phyloP scores from a whole-genome alignment of 345 rosid species.

The Acer campestre region DNA sequence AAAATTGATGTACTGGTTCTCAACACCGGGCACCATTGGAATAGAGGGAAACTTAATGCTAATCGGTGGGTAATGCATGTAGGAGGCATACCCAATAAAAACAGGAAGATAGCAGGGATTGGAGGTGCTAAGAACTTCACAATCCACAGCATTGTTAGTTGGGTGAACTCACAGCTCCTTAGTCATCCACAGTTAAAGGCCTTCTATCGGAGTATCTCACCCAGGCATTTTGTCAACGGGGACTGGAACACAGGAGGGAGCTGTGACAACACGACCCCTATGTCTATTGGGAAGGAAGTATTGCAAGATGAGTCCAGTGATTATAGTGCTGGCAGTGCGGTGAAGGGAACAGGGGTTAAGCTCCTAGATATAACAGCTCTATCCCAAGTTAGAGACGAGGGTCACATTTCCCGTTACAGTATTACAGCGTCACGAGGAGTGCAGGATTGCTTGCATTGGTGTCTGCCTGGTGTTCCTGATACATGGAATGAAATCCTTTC shows the following conservation, averaged over 20 bases:
- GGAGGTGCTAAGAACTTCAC: constrained; percentile 74
- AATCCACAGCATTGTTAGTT: constrained; percentile 61
- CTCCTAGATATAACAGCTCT: constrained; percentile 69
- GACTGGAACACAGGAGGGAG: constrained; percentile 94
- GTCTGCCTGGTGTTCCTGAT: constrained; percentile 79
- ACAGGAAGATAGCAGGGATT: constrained; percentile 57
- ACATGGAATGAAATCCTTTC: constrained; percentile 71
- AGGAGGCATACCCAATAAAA: constrained; percentile 53
- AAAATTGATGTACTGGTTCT: constrained; percentile 67
- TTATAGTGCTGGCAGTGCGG: constrained; percentile 54
- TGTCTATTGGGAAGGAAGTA: constrained; percentile 75
- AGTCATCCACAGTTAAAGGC: constrained; percentile 57
- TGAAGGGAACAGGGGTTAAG: constrained; percentile 66
- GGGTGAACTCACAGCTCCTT: constrained; percentile 71
- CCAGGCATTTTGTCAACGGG: constrained; percentile 78
- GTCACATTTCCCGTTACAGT: constrained; percentile 70
- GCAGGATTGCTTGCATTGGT: constrained; percentile 83
- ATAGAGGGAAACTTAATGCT: constrained; percentile 64
- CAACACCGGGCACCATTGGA: constrained; percentile 88
- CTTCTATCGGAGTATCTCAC: constrained; percentile 75
- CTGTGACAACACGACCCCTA: constrained; percentile 71
- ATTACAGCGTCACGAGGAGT: constrained; percentile 50
- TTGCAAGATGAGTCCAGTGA: constrained; percentile 70
- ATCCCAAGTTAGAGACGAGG: constrained; percentile 78
- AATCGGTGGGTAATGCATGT: constrained; percentile 80